Evolutionary conservation across 805 yeast species (phyloP).

Genomic region (Kluyveromyces aestuarii): DNA sequence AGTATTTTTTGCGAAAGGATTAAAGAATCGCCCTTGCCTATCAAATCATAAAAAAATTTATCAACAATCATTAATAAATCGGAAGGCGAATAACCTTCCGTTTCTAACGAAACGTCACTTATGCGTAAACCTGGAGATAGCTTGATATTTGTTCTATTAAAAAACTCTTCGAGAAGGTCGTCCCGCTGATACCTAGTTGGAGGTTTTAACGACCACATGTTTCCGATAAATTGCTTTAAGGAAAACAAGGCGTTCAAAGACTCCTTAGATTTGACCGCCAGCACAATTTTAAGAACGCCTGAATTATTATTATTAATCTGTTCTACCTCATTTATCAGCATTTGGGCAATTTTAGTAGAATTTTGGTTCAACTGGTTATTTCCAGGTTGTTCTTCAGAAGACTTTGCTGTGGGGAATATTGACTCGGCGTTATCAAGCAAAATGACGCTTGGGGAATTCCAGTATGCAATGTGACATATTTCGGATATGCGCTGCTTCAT

Average conservation of each 20-base stretch:
- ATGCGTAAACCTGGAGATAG: slow-evolving; percentile 36
- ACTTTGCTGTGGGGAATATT: slow-evolving; percentile 41
- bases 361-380: slow-evolving; percentile 32
- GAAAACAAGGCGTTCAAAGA: slow-evolving; percentile 51
- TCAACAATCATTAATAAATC: slow-evolving; percentile 69
- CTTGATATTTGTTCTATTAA: slow-evolving; percentile 25
- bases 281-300: slow-evolving; percentile 46
- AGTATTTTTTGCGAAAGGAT: slow-evolving; percentile 34
- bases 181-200: slow-evolving; percentile 61
- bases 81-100: slow-evolving; percentile 85
- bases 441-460: slow-evolving; percentile 72
- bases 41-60: slow-evolving; percentile 51
- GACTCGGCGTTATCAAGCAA: slow-evolving; percentile 73
- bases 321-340: slow-evolving; percentile 40
- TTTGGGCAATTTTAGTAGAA: slow-evolving; percentile 59
- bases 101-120: slow-evolving; percentile 51
- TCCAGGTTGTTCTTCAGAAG: slow-evolving; percentile 42
- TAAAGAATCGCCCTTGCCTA: slow-evolving; percentile 37
- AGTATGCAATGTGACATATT: slow-evolving; percentile 41
- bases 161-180: slow-evolving; percentile 35
- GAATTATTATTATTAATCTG: slow-evolving; percentile 23
- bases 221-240: slow-evolving; percentile 64
- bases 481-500: slow-evolving; percentile 37
- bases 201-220: slow-evolving; percentile 47
- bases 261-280: slow-evolving; percentile 58